These are phyloP conservation scores for Diaporthe sp. DNA, from an alignment of 2,329 filamentous ascomycete species.

Conservation along the genomic window DNA sequence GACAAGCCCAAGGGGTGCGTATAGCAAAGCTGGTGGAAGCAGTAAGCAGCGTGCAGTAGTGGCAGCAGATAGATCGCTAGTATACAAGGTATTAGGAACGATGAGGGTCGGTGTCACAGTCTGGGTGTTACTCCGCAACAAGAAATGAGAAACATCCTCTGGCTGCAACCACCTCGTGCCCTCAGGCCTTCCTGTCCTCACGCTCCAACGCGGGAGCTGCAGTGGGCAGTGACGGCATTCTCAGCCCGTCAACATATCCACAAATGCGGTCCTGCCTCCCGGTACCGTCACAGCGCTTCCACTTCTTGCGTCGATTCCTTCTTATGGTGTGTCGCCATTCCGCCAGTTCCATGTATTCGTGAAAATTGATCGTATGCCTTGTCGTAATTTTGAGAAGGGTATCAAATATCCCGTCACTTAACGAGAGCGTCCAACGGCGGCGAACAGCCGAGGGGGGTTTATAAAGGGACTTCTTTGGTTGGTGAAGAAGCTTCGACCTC, in stretches of 20 bases:
- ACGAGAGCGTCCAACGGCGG: slow-evolving; percentile 20
- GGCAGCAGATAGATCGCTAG: slow-evolving; percentile 38
- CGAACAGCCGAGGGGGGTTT: not conserved
- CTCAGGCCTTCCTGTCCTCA: not conserved
- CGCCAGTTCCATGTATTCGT: slow-evolving; percentile 31
- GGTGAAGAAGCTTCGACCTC: slow-evolving; percentile 28
- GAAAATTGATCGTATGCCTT: slow-evolving; percentile 32
- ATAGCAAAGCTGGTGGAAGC: slow-evolving; percentile 8
- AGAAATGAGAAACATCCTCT: slow-evolving; percentile 4
- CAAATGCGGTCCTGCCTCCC: slow-evolving; percentile 7
- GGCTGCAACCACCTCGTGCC: slow-evolving; percentile 11
- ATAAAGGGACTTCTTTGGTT: slow-evolving; percentile 26
- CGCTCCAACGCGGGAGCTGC: slow-evolving; percentile 22
- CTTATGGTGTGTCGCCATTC: slow-evolving; percentile 26
- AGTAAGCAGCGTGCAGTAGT: slow-evolving; percentile 34
- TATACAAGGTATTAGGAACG: slow-evolving; percentile 33
- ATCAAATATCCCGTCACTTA: slow-evolving; percentile 30
- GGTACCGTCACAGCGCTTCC: slow-evolving; percentile 6
- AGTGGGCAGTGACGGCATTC: slow-evolving; percentile 23
- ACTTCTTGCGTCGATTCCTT: slow-evolving; percentile 7
- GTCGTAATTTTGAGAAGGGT: slow-evolving; percentile 29
- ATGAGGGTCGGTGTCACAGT: slow-evolving; percentile 17
- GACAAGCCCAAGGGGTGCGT: not conserved
- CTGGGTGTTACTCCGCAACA: slow-evolving; percentile 10
- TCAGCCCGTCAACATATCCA: slow-evolving; percentile 20